Percentiles rank a stretch among this genome's conserved stretches.
These are phyloP conservation scores for Gossypium schwendimanii DNA, from an alignment of 441 rosid genomes.

Conservation along the genomic window DNA sequence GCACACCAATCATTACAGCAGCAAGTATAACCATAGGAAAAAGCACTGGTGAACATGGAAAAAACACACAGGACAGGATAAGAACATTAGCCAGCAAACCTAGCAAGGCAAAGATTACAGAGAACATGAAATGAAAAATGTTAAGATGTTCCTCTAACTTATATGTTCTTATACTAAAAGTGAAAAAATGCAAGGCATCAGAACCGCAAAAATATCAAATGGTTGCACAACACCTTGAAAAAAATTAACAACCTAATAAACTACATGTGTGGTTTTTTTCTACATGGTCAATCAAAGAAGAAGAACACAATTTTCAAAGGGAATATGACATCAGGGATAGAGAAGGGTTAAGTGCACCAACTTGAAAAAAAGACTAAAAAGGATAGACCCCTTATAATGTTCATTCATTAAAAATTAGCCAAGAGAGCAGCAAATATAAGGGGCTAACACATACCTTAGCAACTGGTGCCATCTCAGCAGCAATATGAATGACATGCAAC, in stretches of 20 bases:
- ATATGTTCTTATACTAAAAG: neutral
- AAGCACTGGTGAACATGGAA: neutral
- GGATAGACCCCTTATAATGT: neutral
- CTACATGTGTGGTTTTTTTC: neutral
- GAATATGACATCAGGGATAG: neutral
- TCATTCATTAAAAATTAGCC: neutral
- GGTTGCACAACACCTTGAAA: neutral
- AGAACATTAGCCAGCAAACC: neutral
- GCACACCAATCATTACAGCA: neutral
- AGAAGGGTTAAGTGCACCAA: neutral
- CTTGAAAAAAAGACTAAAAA: neutral
- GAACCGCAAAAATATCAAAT: neutral
- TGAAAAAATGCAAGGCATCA: neutral
- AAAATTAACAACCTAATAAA: neutral
- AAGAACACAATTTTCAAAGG: neutral
- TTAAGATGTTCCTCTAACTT: neutral
- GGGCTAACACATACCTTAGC: constrained; percentile 68
- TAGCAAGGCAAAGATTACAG: neutral
- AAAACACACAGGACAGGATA: neutral
- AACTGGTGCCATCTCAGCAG: constrained; percentile 98
- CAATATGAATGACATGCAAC: constrained; percentile 82
- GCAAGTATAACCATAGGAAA: neutral
- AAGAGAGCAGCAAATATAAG: constrained; percentile 11
- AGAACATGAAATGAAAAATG: neutral
- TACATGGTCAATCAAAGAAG: neutral